Evolutionary conservation across 1,284 basidiomycete genomes (phyloP).

Genomic region (Coriolopsis trogii): DNA sequence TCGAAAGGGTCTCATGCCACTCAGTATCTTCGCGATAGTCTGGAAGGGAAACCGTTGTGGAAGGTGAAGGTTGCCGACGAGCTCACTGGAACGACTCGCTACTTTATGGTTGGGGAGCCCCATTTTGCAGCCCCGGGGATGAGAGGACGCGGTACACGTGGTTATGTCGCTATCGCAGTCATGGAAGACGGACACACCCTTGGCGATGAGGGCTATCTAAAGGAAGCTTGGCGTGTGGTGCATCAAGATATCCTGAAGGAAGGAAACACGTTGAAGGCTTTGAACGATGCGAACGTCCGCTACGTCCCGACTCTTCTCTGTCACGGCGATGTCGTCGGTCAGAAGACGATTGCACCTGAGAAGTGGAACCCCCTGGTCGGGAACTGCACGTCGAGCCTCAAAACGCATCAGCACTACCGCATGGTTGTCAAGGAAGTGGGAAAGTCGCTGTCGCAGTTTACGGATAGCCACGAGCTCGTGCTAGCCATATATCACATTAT

Average conservation of each 20-base stretch:
- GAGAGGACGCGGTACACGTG: not conserved
- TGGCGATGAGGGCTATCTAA: not conserved
- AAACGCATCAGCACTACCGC: slow-evolving; percentile 13
- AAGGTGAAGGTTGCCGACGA: not conserved
- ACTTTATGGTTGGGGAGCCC: slow-evolving; percentile 3
- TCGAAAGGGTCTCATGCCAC: no score
- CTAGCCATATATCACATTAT: not conserved
- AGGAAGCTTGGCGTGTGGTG: not conserved
- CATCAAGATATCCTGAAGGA: not conserved
- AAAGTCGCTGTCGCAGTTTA: not conserved
- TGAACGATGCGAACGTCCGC: not conserved
- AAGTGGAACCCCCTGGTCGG: not conserved
- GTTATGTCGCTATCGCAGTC: slow-evolving; percentile 2
- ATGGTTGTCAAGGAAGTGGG: not conserved
- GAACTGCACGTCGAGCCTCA: not conserved
- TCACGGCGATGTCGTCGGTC: not conserved
- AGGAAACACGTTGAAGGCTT: not conserved
- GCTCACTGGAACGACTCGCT: not conserved
- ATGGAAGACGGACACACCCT: not conserved
- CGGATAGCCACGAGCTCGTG: not conserved
- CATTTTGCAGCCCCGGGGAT: no score
- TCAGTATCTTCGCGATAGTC: no score
- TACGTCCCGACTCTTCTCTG: not conserved
- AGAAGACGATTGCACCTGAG: not conserved
- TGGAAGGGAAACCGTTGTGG: not conserved